Conservation (phyloP, 495 filamentous ascomycete genomes). For the Apodospora peruviana region DNA sequence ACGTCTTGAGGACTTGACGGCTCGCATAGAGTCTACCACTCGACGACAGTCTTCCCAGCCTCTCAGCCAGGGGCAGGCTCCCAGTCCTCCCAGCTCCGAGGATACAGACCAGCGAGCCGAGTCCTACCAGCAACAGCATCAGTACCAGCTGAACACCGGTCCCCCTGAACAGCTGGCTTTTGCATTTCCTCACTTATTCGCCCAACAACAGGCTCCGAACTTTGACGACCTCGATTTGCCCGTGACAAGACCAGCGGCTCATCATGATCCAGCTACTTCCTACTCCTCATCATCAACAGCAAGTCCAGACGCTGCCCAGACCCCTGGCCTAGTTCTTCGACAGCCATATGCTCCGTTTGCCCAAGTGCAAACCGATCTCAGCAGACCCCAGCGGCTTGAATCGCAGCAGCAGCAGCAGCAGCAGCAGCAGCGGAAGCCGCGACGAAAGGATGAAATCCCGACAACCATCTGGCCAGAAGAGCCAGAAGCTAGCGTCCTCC, state of each 20-base stretch:
- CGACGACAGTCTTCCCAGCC: not conserved
- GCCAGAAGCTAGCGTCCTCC: constrained; percentile 18
- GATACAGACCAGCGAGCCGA: not conserved
- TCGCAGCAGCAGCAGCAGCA: not conserved
- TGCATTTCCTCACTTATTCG: no score
- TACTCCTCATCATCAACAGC: no score
- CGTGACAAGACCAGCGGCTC: no score
- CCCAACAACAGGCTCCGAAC: not conserved
- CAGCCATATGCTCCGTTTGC: not conserved
- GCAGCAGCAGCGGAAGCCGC: not conserved
- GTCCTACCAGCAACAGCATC: not conserved
- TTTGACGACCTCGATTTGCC: no score
- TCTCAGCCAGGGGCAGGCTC: constrained; percentile 9
- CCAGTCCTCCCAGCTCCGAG: not conserved
- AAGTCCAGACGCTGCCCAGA: not conserved
- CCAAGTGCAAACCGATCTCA: not conserved
- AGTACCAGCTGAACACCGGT: not conserved
- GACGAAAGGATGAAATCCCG: no score
- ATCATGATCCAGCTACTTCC: no score
- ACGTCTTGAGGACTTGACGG: constrained; percentile 24
- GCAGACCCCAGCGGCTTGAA: not conserved
- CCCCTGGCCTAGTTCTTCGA: not conserved
- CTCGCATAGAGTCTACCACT: constrained; percentile 13
- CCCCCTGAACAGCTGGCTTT: no score
- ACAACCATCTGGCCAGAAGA: constrained; percentile 20